Evolutionary conservation across 169 alveolate species (phyloP), one percentile per base, ranked within the genome.

Genomic region (Pseudocohnilembus persalinus): DNA sequence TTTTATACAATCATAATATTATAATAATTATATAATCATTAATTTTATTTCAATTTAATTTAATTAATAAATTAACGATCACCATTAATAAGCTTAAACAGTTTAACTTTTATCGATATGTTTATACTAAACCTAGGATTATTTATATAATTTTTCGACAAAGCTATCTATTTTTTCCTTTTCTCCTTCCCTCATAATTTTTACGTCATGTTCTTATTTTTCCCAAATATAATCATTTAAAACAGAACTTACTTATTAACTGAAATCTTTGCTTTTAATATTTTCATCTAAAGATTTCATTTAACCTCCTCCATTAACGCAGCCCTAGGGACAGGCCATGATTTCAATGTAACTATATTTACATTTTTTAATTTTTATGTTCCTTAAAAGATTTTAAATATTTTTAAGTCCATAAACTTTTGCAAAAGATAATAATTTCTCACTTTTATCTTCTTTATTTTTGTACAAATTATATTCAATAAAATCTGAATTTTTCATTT

Each of bases 271-370:
- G 0, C 35, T 29, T 29, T 79, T 79, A 28, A 79, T 79, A 29
- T 79, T 79, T 79, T 79, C 84, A 64, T 79, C 84, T 29, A 79
- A 64, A 64, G 84, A 78, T 31, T 85, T 85, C 4, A 86, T 33
- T 85, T 97, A 95, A 16, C 98, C 99, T 25, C 98, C 99, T 74
- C 99, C 99, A 89, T 96, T 96, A 31, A 96, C 86, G 77, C 99
- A 97, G 20, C 99, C 99, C 27, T 97, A 95, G 26, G 99, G 99
- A 85, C 99, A 97, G 6, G 99, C 98, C 99, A 97, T 97, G 24
- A 96, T 89, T 91, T 97, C 99, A 25, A 97, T 91, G 90, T 94
- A 97, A 65, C 91, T 93, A 85, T 92, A 94, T 73, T 93, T 83
- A 72, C 95, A 89, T 77, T 88, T 90, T 31, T 89, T 94, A 16